These are phyloP conservation scores for Lactarius tabidus DNA, from an alignment of 768 basidiomycete genomes.

Conservation along the genomic window DNA sequence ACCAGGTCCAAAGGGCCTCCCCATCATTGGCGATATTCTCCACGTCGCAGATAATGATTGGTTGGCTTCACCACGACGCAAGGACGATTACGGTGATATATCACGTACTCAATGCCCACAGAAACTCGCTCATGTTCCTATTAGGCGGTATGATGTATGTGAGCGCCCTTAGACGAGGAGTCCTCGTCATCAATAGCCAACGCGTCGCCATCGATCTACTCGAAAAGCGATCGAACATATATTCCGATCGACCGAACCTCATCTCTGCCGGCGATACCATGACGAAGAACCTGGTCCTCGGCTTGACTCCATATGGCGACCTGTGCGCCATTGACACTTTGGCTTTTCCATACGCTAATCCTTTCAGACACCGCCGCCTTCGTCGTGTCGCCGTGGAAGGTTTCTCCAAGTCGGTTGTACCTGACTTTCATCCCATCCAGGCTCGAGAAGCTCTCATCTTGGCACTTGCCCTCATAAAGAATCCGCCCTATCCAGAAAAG, in stretches of 20 bases:
- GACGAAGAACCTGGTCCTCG: constrained; percentile 29
- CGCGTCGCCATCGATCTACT: constrained; percentile 28
- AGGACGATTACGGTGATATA: not conserved
- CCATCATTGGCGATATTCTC: not conserved
- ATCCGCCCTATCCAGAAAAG: constrained; percentile 27
- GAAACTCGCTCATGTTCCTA: not conserved
- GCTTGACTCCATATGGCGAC: constrained; percentile 28
- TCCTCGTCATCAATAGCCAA: constrained; percentile 32
- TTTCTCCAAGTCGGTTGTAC: constrained; percentile 30
- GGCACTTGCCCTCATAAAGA: constrained; percentile 27
- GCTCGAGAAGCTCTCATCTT: constrained; percentile 30
- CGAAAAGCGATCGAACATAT: constrained; percentile 21
- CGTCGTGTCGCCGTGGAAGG: constrained; percentile 27
- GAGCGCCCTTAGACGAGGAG: constrained; percentile 30
- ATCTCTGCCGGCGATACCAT: constrained; percentile 30
- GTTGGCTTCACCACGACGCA: not conserved
- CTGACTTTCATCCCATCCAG: constrained; percentile 30
- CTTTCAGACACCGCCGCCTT: constrained; percentile 26
- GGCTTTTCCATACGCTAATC: not conserved
- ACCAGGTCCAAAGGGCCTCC: not conserved
- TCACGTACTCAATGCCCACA: no score
- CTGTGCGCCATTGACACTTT: not conserved
- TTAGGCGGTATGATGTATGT: constrained; percentile 33
- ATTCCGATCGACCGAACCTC: constrained; percentile 6
- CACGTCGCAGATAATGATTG: not conserved